Evolutionary conservation across 208 protist genomes (phyloP), one percentile per base, ranked within the genome.

Genomic region (Trypanosomatidae sp.): DNA sequence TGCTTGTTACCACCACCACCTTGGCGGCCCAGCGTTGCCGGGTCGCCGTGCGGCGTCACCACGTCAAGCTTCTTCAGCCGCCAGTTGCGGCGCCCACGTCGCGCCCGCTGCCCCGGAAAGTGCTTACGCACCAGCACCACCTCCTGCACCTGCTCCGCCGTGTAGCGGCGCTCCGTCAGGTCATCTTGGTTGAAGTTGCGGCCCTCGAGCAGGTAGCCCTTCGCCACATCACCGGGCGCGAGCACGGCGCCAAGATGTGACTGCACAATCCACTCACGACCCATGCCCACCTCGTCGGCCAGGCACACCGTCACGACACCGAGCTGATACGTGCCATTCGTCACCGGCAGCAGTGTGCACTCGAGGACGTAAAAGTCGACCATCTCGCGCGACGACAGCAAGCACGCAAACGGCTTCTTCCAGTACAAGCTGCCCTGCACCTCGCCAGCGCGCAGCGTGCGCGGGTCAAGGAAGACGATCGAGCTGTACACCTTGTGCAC

Each of bases 391-490:
- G 78, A 80, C 7, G 73, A 88, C 48, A 82, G 56, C 4, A 97
- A 33, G 0, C 87, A 37, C 8, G 45, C 8, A 54, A 99, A 99
- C 10, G 94, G 93, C 28, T 79, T 73, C 61, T 88, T 94, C 92
- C 93, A 99, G 61, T 93, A 99, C 10, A 81, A 50, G 0, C 66
- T 52, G 16, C 84, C 62, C 7, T 68, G 79, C 21, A 98, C 82
- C 56, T 98, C 96, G 16, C 66, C 76, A 1, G 67, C 80, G 48
- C 93, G 76, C 13, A 99, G 76, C 11, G 96, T 98, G 41, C 67
- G 66, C 2, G 96, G 96, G 71, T 99, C 97, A 18, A 99, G 67
- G 27, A 99, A 83, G 18, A 98, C 90, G 41, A 99, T 84, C 21
- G 75, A 80, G 53, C 70, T 94, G 48, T 90, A 95, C 18, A 98